Evolutionary conservation across 1,284 basidiomycete genomes (phyloP), one percentile per base, ranked within the genome.

Genomic region (Austroboletus rostrupii): DNA sequence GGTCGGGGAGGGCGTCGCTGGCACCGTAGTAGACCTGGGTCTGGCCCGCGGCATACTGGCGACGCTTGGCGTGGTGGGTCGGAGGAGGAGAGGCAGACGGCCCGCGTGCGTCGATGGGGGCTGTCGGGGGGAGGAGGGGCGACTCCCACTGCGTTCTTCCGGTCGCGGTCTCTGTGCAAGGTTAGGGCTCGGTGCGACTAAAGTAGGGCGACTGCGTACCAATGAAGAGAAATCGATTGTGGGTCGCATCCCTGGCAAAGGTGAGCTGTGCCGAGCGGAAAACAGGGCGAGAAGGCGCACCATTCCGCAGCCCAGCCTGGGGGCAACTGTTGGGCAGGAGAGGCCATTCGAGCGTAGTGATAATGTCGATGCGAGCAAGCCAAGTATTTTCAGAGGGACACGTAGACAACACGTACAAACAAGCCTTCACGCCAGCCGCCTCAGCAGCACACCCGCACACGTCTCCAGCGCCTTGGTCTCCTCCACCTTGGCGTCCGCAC

Each of bases 251-350:
- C 93, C 92, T 94, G 65, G 17, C 59, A 32, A 60, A 47, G 17
- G 41, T 52, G 5, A 43, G 52, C 14, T 19, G 47, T 17, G 10
- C 9, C 29, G 12, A 13, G 14, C 37, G 19, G 0, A 2, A 23
- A 14, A 0, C 5, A 0, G 8, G 2, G 21, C 1, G 23, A 9
- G 26, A 7, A n/a, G 43, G 42, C 12, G 42, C 66, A 90, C 92
- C 92, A 95, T 76, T 94, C 87, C 63, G 90, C 84, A 58, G 79
- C 77, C 92, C 92, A 96, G 47, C 92, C 93, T 55, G 86, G 86
- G 54, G 92, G 92, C 43, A 96, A 73, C 67, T 87, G 81, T 63
- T 83, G 78, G 54, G 73, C 72, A 57, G 83, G 81, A 57, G 83
- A 80, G 49, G 85, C 78, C 86, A 89, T 88, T 26, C 23, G 6